Evolutionary conservation across 176 grass and related monocot species (phyloP), one percentile per base, ranked within the genome.

Genomic region (Hyparrhenia diplandra): DNA sequence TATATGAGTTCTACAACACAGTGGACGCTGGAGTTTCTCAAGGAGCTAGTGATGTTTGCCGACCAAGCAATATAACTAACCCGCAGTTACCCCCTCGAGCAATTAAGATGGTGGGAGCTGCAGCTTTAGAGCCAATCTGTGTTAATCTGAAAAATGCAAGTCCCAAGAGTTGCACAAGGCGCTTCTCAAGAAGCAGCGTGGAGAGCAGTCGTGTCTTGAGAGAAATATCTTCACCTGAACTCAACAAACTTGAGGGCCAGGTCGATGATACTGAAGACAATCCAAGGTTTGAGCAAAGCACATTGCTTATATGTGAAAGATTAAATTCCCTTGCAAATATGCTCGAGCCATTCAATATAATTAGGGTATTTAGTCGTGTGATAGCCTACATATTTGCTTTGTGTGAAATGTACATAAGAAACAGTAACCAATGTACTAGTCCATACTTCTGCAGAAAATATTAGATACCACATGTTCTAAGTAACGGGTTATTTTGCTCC

Each of bases 1-100:
- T 98, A 73, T 98, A 91, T 62, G 94, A 98, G 67, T 94, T 98
- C 61, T 94, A 92, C 81, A 92, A 94, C 84, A 94, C 88, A 47
- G 83, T 90, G 75, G 92, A 94, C 23, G 73, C 84, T 64, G 78
- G 75, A 64, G 81, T 82, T 75, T 81, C 76, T 82, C 73, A 78
- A 80, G 60, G 83, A 67, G 40, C 77, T 75, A 73, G 55, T 39
- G 75, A 84, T 69, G 71, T 76, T 67, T 89, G 83, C 81, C 85
- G 74, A 70, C 80, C 83, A 78, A 92, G 84, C 35, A 86, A 73
- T 6, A 25, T 74, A 49, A 75, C 3, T 68, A 70, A 29, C 85
- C 24, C 70, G 11, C 39, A 42, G 23, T 64, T 84, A 36, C 62
- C 82, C 18, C 82, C 63, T 89, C 82, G 13, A 80, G 76, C 94